Percentiles rank a stretch among this genome's conserved stretches.
Evolutionary conservation across 2,329 filamentous ascomycete species (phyloP).

Genomic region (Neopestalotiopsis sp.): DNA sequence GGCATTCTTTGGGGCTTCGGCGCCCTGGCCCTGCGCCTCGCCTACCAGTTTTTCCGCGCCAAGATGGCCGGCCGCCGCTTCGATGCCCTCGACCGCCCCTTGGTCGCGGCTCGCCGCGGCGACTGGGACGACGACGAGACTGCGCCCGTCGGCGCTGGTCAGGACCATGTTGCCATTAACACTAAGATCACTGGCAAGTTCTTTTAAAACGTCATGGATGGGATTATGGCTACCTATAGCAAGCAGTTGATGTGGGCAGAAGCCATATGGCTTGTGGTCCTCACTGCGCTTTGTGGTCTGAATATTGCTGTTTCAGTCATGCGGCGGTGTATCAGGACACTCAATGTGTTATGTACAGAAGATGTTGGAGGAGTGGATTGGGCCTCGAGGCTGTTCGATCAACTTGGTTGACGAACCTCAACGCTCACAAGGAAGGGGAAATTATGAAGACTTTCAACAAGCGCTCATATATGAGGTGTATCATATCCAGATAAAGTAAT

Average conservation of each 20-base stretch:
- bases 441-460: background rate
- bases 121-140: slow-evolving; percentile 30
- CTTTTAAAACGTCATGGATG: slow-evolving; percentile 44
- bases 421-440: background rate
- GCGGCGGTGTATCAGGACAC: background rate
- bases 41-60: slow-evolving; percentile 62
- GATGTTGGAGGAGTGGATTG: background rate
- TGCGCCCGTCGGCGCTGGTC: slow-evolving; percentile 32
- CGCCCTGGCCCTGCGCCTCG: slow-evolving; percentile 65
- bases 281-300: background rate
- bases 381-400: background rate
- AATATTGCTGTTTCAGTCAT: background rate
- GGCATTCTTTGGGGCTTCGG: slow-evolving; percentile 74
- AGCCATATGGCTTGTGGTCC: background rate
- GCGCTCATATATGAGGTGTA: background rate
- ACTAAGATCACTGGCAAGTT: slow-evolving; percentile 56
- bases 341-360: background rate
- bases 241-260: background rate
- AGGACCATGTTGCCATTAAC: slow-evolving; percentile 36
- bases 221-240: background rate
- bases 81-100: slow-evolving; percentile 67
- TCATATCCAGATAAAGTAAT: background rate
- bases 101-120: slow-evolving; percentile 21
- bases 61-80: slow-evolving; percentile 67
- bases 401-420: background rate